Conservation (phyloP, 345 rosid genomes). For the Gossypium sturtianum region DNA sequence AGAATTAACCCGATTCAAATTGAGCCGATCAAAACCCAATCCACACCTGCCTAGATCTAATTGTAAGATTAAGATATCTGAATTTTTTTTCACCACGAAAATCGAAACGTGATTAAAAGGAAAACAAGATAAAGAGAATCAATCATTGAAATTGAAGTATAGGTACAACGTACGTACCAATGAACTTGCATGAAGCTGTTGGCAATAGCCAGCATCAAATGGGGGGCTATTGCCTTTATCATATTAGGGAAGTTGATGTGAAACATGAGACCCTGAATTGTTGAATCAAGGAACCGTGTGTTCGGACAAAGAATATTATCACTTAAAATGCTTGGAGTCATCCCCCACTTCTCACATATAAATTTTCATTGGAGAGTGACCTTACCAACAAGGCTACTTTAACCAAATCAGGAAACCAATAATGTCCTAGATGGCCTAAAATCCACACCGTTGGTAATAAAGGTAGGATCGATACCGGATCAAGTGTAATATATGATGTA, state of each 20-base stretch:
- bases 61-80: too few relatives aligned
- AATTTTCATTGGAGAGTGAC: not conserved
- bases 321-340: constrained; percentile 20
- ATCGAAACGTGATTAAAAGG: not conserved
- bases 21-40: too few relatives aligned
- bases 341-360: not conserved
- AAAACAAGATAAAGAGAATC: not conserved
- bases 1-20: too few relatives aligned
- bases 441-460: not conserved
- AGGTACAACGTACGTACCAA: not conserved
- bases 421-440: constrained; percentile 3
- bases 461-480: too few relatives aligned
- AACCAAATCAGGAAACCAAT: constrained; percentile 37
- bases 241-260: constrained; percentile 21
- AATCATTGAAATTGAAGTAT: not conserved
- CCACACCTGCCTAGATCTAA: too few relatives aligned
- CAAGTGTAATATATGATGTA: too few relatives aligned
- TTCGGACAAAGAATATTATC: constrained; percentile 24
- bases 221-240: not conserved
- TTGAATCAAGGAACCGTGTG: constrained; percentile 3
- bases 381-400: not conserved
- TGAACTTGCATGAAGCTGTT: not conserved
- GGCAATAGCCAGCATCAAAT: not conserved
- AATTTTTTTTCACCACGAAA: not conserved
- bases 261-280: constrained; percentile 2